phyloP scores from a whole-genome alignment of 2,329 filamentous ascomycete genomes.

The Elsinoe perseae region DNA sequence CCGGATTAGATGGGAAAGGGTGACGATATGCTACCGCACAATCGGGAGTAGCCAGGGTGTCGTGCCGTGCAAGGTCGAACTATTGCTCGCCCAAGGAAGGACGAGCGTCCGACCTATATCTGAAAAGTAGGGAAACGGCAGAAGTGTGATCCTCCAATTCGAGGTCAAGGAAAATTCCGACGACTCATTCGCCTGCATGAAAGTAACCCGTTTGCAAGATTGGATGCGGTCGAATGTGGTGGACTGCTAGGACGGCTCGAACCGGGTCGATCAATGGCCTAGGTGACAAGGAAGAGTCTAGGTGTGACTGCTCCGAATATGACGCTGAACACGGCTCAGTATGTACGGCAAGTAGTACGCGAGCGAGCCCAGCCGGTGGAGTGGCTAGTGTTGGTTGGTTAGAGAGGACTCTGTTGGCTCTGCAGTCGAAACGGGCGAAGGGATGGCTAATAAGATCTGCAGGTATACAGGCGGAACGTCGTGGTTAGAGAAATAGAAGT shows the following conservation, averaged over 20 bases:
- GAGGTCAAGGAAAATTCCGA: neutral
- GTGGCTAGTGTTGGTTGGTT: neutral
- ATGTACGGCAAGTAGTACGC: neutral
- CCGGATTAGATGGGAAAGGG: slow-evolving; percentile 17
- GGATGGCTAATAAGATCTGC: slow-evolving; percentile 2
- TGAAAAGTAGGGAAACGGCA: neutral
- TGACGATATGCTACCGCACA: slow-evolving; percentile 18
- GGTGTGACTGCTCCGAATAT: slow-evolving; percentile 5
- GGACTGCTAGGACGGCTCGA: slow-evolving; percentile 1
- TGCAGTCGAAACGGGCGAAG: neutral
- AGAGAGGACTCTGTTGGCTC: neutral
- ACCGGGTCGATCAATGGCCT: slow-evolving; percentile 13
- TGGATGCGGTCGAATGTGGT: neutral
- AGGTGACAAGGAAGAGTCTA: slow-evolving; percentile 5
- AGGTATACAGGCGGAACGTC: neutral
- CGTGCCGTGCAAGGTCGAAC: neutral
- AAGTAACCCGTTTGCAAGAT: neutral
- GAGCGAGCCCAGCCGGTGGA: neutral
- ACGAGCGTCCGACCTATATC: slow-evolving; percentile 5
- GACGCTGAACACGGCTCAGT: slow-evolving; percentile 11
- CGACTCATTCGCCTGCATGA: slow-evolving; percentile 7
- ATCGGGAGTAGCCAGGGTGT: slow-evolving; percentile 20
- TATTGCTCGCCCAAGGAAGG: slow-evolving; percentile 1
- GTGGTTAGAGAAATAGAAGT: neutral
- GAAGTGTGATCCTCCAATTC: neutral